Evolutionary conservation across 2,329 filamentous ascomycete genomes (phyloP).

Genomic region (Colletotrichum sublineola): DNA sequence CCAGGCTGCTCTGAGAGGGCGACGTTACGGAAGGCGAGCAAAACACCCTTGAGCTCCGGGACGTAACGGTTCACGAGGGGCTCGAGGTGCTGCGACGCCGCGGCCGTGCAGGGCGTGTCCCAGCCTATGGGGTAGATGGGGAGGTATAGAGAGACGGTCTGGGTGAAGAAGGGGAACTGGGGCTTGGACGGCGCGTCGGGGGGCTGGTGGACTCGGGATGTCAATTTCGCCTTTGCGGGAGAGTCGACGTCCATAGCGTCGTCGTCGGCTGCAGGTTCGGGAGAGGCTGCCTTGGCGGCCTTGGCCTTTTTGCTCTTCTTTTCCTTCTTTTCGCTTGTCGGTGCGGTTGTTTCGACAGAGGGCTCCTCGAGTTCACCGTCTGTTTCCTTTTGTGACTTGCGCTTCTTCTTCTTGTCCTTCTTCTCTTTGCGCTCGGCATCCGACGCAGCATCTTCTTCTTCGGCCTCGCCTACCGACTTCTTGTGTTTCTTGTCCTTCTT

Average conservation of each 20-base stretch:
- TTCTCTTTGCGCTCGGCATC: slow-evolving; percentile 51
- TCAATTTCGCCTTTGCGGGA: slow-evolving; percentile 47
- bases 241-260: slow-evolving; percentile 58
- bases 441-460: slow-evolving; percentile 45
- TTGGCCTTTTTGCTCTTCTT: slow-evolving; percentile 47
- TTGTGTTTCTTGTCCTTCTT: slow-evolving; percentile 36
- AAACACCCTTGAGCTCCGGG: slow-evolving; percentile 77
- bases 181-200: slow-evolving; percentile 55
- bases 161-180: slow-evolving; percentile 80
- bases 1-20: slow-evolving; percentile 72
- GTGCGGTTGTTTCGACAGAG: slow-evolving; percentile 7
- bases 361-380: slow-evolving; percentile 35
- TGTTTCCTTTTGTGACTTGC: slow-evolving; percentile 48
- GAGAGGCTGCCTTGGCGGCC: slow-evolving; percentile 44
- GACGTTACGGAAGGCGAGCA: slow-evolving; percentile 80
- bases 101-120: slow-evolving; percentile 76
- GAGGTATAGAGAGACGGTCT: slow-evolving; percentile 85
- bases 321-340: slow-evolving; percentile 43
- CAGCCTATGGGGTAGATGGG: slow-evolving; percentile 80
- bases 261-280: slow-evolving; percentile 40
- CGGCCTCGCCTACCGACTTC: slow-evolving; percentile 41
- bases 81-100: slow-evolving; percentile 80
- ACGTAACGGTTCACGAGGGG: slow-evolving; percentile 84
- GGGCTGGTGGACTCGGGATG: slow-evolving; percentile 53
- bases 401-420: slow-evolving; percentile 53